These are phyloP conservation scores for Sugiyamaella paludigena DNA, from an alignment of 1,139 yeast species.

Conservation along the genomic window DNA sequence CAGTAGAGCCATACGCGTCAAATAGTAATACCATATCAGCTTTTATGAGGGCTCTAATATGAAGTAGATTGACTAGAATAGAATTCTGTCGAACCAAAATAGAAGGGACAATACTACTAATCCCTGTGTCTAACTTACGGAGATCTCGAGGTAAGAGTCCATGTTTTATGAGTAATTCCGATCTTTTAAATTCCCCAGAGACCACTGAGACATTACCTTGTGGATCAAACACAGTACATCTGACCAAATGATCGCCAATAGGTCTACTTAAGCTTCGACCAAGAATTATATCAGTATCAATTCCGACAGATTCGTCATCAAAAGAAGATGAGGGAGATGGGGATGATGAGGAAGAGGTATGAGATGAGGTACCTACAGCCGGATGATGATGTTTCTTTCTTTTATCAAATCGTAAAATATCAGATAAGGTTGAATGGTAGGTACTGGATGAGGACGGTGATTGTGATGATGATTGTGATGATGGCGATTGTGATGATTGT, in stretches of 20 bases:
- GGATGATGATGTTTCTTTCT: background rate
- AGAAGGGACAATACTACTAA: constrained; percentile 86
- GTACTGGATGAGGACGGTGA: too few relatives aligned
- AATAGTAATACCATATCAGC: constrained; percentile 79
- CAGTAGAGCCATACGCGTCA: constrained; percentile 64
- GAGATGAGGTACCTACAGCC: too few relatives aligned
- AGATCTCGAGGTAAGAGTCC: constrained; percentile 79
- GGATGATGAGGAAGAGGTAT: background rate
- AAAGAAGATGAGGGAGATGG: background rate
- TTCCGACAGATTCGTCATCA: constrained; percentile 12
- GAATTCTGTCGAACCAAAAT: constrained; percentile 76
- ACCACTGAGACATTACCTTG: constrained; percentile 72
- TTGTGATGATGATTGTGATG: too few relatives aligned
- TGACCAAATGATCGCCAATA: constrained; percentile 38
- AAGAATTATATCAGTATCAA: constrained; percentile 32
- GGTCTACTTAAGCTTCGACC: constrained; percentile 36
- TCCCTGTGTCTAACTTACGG: constrained; percentile 83
- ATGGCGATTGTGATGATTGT: too few relatives aligned
- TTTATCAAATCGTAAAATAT: constrained; percentile 7
- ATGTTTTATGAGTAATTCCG: constrained; percentile 70
- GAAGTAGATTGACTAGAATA: constrained; percentile 74
- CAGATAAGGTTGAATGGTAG: constrained; percentile 4
- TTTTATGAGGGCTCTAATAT: constrained; percentile 82
- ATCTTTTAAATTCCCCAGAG: constrained; percentile 73
- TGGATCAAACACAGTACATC: constrained; percentile 77